Evolutionary conservation across 768 basidiomycete genomes (phyloP), one percentile per base, ranked within the genome.

Genomic region (Auricularia cornea): DNA sequence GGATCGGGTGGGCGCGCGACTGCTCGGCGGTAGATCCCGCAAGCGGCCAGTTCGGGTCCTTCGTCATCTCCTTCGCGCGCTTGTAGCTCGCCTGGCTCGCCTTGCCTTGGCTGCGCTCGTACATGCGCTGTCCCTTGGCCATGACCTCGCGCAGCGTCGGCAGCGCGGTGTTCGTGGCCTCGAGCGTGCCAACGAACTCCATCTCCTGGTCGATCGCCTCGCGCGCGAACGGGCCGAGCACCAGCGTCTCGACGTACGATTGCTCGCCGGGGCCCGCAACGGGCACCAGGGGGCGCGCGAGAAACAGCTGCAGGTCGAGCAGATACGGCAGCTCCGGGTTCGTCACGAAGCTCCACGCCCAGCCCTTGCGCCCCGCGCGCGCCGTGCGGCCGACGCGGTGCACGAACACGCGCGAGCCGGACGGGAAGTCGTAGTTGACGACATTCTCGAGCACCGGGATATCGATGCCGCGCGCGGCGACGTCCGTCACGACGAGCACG

Each of bases 301-400:
- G 82, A 76, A 98, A 97, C 40, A 96, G 83, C 68, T 98, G 94
- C 48, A 99, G 79, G 71, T 99, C 97, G 66, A 95, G 79, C 29
- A 98, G 81, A 76, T 90, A 91, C 0, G 95, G 94, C 33, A 98
- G 80, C 70, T 99, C 97, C 14, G 81, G 70, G 70, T 88, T 83
- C 3, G 91, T 90, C 61, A 97, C 81, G 70, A 99, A 92, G 2
- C 92, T 94, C 92, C 93, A 98, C 2, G 96, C 96, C 89, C 93
- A 94, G 33, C 97, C 97, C 70, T 87, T 88, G 62, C 94, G 81
- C 16, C 97, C 97, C 1, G 96, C 96, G 70, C 97, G 84, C 5
- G 97, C 97, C 3, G 97, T 98, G 64, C 97, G 85, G 56, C 97
- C 97, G 28, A 98, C 96, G 63, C 97, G 90, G 74, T 99, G 97